A percentile compares a stretch with the other conserved stretches of the same genome.
phyloP scores from a whole-genome alignment of 2,329 filamentous ascomycete species.

The Fusarium hainanense region DNA sequence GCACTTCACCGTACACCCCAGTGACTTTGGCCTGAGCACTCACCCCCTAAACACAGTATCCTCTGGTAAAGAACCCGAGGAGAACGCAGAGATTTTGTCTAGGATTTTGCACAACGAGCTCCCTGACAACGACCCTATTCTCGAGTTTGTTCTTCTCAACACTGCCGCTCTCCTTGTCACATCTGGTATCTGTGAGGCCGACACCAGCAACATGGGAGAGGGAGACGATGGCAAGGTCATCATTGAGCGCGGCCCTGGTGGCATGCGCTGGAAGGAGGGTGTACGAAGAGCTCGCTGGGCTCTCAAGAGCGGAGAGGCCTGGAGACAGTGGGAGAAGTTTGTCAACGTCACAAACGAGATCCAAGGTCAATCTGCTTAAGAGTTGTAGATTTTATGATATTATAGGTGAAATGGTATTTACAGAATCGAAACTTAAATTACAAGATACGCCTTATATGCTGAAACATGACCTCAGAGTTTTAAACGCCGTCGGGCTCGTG shows the following conservation, averaged over 20 bases:
- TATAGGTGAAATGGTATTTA: slow-evolving; percentile 2
- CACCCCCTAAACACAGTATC: slow-evolving; percentile 84
- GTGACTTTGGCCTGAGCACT: slow-evolving; percentile 84
- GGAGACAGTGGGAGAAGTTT: slow-evolving; percentile 84
- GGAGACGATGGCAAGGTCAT: slow-evolving; percentile 86
- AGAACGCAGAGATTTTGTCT: slow-evolving; percentile 88
- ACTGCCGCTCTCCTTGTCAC: slow-evolving; percentile 88
- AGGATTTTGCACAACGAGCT: slow-evolving; percentile 80
- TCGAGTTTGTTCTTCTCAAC: slow-evolving; percentile 96
- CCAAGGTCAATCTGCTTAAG: slow-evolving; percentile 31
- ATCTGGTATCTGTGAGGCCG: slow-evolving; percentile 86
- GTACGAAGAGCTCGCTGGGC: slow-evolving; percentile 89
- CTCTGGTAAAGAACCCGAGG: slow-evolving; percentile 83
- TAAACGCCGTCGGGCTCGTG: slow-evolving; percentile 11
- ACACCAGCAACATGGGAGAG: slow-evolving; percentile 80
- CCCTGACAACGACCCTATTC: slow-evolving; percentile 80
- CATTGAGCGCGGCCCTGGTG: slow-evolving; percentile 83
- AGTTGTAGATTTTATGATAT: not conserved
- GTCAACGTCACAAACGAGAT: slow-evolving; percentile 80
- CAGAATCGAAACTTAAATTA: slow-evolving; percentile 4
- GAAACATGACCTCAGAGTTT: not conserved
- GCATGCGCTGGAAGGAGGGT: slow-evolving; percentile 94
- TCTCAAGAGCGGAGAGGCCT: slow-evolving; percentile 86
- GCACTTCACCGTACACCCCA: slow-evolving; percentile 80
- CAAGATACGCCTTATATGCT: slow-evolving; percentile 1